Base-by-base conservation (phyloP, 2,329 filamentous ascomycete species). In the Biscogniauxia mediterranea region DNA sequence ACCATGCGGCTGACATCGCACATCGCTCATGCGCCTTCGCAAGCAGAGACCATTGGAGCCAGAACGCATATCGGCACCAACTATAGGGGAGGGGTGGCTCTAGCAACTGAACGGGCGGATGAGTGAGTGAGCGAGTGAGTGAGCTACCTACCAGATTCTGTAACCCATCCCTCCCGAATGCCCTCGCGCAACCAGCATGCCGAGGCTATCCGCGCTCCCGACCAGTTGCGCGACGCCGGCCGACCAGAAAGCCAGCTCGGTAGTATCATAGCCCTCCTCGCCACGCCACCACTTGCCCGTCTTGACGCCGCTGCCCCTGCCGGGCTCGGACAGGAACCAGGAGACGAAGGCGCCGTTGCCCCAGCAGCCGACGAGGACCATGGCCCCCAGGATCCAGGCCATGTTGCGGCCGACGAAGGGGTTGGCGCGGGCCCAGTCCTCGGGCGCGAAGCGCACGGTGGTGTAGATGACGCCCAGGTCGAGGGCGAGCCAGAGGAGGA, bases 161-260 rank as follows among this genome's bases (percentile, higher is more conserved):
- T 80, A 82, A 57, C 77, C 79, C 52, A 79, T 76, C 0, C 81
- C 82, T 2, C 81, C 79, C 19, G 80, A 81, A 66, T 83, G 80
- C 1, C 77, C 76, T 57, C 81, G 72, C 20, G 79, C 73, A 11
- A 80, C 56, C 50, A 83, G 70, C 77, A 81, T 80, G 21, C 75
- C 74, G 57, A 82, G 62, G 6, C 77, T 76, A 23, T 73, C 71
- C 1, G 73, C 72, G 58, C 79, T 81, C 51, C 76, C 70, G 9
- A 76, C 68, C 56, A 80, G 69, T 66, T 83, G 81, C 25, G 75
- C 74, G 17, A 79, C 67, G 38, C 78, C 77, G 1, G 80, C 80
- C 7, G 78, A 79, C 78, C 80, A 83, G 57, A 77, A 83, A 1
- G 78, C 77, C 67, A 83, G 64, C 71, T 84, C 82, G 2, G 81